Conservation (phyloP, 371 early-diverging fungal species). For the Amoeboaphelidium protococcarum region DNA sequence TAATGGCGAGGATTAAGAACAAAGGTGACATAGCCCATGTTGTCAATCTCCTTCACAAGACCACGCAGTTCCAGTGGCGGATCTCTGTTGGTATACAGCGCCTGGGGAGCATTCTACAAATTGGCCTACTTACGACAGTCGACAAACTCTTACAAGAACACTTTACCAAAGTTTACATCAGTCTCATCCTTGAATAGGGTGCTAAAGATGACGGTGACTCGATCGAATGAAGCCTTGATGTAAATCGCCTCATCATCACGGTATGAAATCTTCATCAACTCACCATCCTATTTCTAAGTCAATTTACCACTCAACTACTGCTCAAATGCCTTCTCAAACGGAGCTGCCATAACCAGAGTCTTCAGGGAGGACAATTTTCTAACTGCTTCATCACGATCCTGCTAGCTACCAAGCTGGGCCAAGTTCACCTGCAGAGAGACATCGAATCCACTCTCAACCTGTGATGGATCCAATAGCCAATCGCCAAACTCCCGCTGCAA, state of each 20-base stretch:
- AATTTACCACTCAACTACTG: background rate
- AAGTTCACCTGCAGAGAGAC: background rate
- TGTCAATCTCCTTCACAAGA: conserved; percentile 37
- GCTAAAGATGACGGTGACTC: conserved; percentile 87
- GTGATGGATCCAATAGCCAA: conserved; percentile 32
- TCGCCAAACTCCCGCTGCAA: conserved; percentile 48
- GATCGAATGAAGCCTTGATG: conserved; percentile 59
- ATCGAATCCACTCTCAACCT: background rate
- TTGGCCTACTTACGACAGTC: conserved; percentile 74
- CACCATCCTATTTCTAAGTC: background rate
- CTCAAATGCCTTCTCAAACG: conserved; percentile 46
- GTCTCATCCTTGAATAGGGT: conserved; percentile 88
- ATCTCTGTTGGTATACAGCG: conserved; percentile 66
- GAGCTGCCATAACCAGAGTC: conserved; percentile 72
- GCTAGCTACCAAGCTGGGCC: background rate
- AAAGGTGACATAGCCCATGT: conserved; percentile 78
- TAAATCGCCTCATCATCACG: conserved; percentile 78
- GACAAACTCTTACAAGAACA: conserved; percentile 95
- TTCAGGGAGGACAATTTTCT: conserved; percentile 51
- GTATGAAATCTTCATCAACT: conserved; percentile 55
- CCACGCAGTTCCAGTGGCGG: conserved; percentile 79
- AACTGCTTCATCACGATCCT: background rate
- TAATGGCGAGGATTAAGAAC: conserved; percentile 84
- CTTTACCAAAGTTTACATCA: conserved; percentile 76
- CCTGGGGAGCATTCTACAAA: conserved; percentile 84